A percentile compares a stretch with the other conserved stretches of the same genome.
Evolutionary conservation across 805 yeast species (phyloP).

Genomic region (Dipodascopsis tothii): DNA sequence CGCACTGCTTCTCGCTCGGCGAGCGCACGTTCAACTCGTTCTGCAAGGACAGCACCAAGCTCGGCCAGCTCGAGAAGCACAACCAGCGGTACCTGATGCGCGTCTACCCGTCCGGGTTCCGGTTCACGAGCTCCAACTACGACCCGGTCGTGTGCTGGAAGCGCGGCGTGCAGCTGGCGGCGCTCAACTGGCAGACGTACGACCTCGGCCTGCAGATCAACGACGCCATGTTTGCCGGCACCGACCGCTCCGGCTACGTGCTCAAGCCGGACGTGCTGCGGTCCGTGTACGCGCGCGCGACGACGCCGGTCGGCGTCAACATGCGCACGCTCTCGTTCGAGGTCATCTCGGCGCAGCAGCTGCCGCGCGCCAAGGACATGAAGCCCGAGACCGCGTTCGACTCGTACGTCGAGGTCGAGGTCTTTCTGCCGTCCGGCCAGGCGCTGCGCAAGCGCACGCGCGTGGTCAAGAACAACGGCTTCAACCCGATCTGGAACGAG

Average conservation of each 20-base stretch:
- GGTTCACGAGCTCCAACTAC: slow-evolving; percentile 75
- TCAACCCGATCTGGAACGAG: slow-evolving; percentile 78
- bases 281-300: not conserved
- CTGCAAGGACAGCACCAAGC: slow-evolving; percentile 53
- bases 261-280: slow-evolving; percentile 55
- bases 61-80: slow-evolving; percentile 60
- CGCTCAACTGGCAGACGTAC: slow-evolving; percentile 92
- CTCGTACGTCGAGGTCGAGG: slow-evolving; percentile 57
- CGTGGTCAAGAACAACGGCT: slow-evolving; percentile 60
- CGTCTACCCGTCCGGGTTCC: slow-evolving; percentile 73
- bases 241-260: slow-evolving; percentile 62
- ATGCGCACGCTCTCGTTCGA: slow-evolving; percentile 32
- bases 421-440: slow-evolving; percentile 26
- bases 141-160: slow-evolving; percentile 75
- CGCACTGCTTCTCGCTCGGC: slow-evolving; percentile 81
- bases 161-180: slow-evolving; percentile 87
- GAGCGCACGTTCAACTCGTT: slow-evolving; percentile 62
- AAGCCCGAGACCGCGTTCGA: slow-evolving; percentile 43
- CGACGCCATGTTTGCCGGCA: slow-evolving; percentile 66
- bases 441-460: slow-evolving; percentile 26
- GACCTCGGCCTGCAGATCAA: slow-evolving; percentile 79
- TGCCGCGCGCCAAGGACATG: slow-evolving; percentile 60
- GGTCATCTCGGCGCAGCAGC: slow-evolving; percentile 74
- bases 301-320: slow-evolving; percentile 1
- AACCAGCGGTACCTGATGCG: slow-evolving; percentile 70